phyloP scores from a whole-genome alignment of 176 grass and related monocot species.

The Dactylis glomerata region DNA sequence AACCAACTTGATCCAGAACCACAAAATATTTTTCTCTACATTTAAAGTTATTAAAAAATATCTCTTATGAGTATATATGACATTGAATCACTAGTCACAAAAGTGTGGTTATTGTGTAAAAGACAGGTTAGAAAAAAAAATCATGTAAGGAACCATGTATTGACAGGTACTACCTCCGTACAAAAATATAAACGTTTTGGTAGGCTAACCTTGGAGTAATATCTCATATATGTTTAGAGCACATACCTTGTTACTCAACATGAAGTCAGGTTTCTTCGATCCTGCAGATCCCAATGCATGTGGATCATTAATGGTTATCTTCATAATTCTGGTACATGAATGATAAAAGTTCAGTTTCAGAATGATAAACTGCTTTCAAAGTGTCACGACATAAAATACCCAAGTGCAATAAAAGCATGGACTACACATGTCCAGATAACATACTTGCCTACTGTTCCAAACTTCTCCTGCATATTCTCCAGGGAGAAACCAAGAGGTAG shows the following conservation, averaged over 20 bases:
- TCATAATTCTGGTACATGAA: constrained; percentile 56
- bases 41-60: not conserved
- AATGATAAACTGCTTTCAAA: not conserved
- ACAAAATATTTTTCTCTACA: not conserved
- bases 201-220: too few species aligned
- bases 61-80: not conserved
- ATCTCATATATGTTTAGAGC: constrained; percentile 20
- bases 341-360: constrained; percentile 13
- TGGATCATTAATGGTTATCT: constrained; percentile 68
- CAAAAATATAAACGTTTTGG: too few species aligned
- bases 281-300: constrained; percentile 34
- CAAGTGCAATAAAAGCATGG: not conserved
- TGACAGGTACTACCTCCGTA: too few species aligned
- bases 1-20: not conserved
- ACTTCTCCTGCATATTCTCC: constrained; percentile 63
- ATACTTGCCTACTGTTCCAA: constrained; percentile 72
- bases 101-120: not conserved
- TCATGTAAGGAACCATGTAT: not conserved
- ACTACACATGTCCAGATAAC: constrained; percentile 9
- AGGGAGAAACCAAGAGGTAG: constrained; percentile 56
- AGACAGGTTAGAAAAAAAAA: constrained; percentile 1
- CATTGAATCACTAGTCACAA: not conserved
- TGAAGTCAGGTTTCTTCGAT: constrained; percentile 39
- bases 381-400: not conserved
- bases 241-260: constrained; percentile 69